Percentiles rank a stretch among this genome's conserved stretches.
Evolutionary conservation across 768 basidiomycete species (phyloP).

Genomic region (Imleria badia): DNA sequence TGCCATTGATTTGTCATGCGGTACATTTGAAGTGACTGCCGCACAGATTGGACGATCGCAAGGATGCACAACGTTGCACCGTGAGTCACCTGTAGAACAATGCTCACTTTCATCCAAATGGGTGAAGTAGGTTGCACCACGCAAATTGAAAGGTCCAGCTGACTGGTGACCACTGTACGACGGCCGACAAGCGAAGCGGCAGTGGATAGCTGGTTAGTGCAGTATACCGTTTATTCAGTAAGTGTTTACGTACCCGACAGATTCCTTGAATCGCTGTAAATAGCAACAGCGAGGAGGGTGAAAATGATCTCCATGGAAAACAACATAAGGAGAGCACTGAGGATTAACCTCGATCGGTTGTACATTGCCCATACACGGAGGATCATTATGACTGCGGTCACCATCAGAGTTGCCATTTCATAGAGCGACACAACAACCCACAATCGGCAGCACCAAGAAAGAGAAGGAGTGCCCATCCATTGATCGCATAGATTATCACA

Average conservation of each 20-base stretch:
- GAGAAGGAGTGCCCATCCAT: neutral
- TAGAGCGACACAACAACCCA: neutral
- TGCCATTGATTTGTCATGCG: neutral
- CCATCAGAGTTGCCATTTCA: neutral
- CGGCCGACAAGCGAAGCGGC: too few species aligned
- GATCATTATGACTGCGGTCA: neutral
- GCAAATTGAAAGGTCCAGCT: neutral
- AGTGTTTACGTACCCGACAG: neutral
- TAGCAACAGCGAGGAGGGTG: neutral
- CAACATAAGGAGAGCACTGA: neutral
- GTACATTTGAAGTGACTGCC: neutral
- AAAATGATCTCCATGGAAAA: neutral
- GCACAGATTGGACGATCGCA: neutral
- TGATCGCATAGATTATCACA: neutral
- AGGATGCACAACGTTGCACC: neutral
- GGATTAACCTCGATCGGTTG: neutral
- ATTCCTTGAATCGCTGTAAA: neutral
- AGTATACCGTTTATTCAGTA: neutral
- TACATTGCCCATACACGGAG: slow-evolving; percentile 3
- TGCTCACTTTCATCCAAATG: neutral
- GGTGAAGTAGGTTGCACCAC: too few species aligned
- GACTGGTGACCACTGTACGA: neutral
- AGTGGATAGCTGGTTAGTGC: neutral
- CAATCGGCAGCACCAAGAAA: slow-evolving; percentile 3
- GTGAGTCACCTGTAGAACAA: neutral